Evolutionary conservation across 2,329 filamentous ascomycete genomes (phyloP).

Genomic region (Fusarium foetens): DNA sequence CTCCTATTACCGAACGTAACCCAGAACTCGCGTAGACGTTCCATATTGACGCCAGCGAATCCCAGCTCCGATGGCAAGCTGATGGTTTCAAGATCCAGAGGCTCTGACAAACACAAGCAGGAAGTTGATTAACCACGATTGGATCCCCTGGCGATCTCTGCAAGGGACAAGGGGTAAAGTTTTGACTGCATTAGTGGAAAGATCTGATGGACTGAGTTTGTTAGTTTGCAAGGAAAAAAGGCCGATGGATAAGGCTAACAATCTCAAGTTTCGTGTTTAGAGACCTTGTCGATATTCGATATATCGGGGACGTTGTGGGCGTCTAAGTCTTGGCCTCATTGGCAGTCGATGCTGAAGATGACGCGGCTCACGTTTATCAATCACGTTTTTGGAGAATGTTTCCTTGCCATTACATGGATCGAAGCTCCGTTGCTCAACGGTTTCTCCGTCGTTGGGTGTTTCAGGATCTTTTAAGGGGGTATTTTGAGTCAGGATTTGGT

Average conservation of each 20-base stretch:
- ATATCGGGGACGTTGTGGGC: slow-evolving; percentile 6
- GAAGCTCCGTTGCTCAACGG: slow-evolving; percentile 4
- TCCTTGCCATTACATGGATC: slow-evolving; percentile 27
- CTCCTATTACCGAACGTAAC: slow-evolving; percentile 13
- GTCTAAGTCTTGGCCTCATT: slow-evolving; percentile 10
- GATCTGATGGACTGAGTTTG: slow-evolving; percentile 27
- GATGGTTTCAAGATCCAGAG: slow-evolving; percentile 39
- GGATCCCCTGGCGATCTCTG: slow-evolving; percentile 36
- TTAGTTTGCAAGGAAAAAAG: slow-evolving; percentile 9
- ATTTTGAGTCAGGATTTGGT: slow-evolving; percentile 28
- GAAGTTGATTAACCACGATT: slow-evolving; percentile 18
- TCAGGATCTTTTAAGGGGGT: slow-evolving; percentile 34
- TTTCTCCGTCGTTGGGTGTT: slow-evolving; percentile 38
- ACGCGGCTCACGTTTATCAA: slow-evolving; percentile 40
- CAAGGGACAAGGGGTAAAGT: slow-evolving; percentile 13
- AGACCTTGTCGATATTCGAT: slow-evolving; percentile 3
- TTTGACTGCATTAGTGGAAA: slow-evolving; percentile 40
- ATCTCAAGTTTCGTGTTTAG: slow-evolving; percentile 38
- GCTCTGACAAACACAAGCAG: slow-evolving; percentile 28
- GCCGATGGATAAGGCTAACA: slow-evolving; percentile 21
- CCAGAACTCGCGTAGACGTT: slow-evolving; percentile 20
- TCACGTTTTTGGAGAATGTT: slow-evolving; percentile 34
- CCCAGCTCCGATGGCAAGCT: slow-evolving; percentile 28
- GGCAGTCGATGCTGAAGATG: slow-evolving; percentile 25
- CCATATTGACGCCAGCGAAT: slow-evolving; percentile 31